Evolutionary conservation across 1,284 basidiomycete genomes (phyloP).

Genomic region (Anthracocystis setariae): DNA sequence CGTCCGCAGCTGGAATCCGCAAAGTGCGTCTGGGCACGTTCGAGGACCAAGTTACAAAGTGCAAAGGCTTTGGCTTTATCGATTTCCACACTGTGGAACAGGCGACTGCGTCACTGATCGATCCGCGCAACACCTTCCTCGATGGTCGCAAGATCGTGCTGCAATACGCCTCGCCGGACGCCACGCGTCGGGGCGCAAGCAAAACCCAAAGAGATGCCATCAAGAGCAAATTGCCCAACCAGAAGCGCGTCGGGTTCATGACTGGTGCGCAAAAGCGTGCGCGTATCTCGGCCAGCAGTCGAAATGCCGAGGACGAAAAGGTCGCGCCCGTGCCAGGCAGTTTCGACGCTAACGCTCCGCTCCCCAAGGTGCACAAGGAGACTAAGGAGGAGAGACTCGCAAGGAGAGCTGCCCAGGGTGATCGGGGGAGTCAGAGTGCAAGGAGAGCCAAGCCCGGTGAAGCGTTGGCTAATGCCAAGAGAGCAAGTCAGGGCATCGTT

Average conservation of each 20-base stretch:
- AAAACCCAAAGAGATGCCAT: conserved; percentile 17
- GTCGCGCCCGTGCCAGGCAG: conserved; percentile 51
- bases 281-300: background rate
- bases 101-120: conserved; percentile 83
- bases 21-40: conserved; percentile 94
- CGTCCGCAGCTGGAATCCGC: conserved; percentile 75
- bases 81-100: conserved; percentile 84
- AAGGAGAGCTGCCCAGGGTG: conserved; percentile 6
- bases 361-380: conserved; percentile 53
- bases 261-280: conserved; percentile 14
- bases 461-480: conserved; percentile 85
- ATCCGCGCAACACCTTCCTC: conserved; percentile 83
- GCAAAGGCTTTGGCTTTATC: conserved; percentile 93
- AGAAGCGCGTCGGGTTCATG: conserved; percentile 18
- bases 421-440: background rate
- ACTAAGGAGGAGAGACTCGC: conserved; percentile 42
- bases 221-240: background rate
- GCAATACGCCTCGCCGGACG: conserved; percentile 87
- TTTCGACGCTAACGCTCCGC: conserved; percentile 51
- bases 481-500: conserved; percentile 85
- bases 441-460: conserved; percentile 84
- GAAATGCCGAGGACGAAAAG: background rate
- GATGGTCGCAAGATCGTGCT: conserved; percentile 85
- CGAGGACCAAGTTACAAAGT: conserved; percentile 83
- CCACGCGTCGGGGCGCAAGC: conserved; percentile 71